Percentiles rank a stretch among this genome's conserved stretches.
phyloP scores from a whole-genome alignment of 2,329 filamentous ascomycete species.

The Ploettnerulaceae sp. region DNA sequence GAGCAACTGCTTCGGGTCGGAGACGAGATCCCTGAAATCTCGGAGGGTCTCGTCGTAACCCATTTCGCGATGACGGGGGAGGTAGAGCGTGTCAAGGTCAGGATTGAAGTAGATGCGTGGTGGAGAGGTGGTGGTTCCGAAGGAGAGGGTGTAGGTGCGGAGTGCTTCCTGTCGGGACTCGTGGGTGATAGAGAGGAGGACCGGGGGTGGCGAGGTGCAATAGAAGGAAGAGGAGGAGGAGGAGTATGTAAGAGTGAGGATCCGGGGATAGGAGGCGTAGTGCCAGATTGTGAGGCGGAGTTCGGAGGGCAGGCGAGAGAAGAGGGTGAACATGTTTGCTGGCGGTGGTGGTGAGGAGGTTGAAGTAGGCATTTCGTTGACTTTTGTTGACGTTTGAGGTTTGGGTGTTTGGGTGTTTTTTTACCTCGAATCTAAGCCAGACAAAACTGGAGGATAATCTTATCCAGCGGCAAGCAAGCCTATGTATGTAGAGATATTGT shows the following conservation, averaged over 20 bases:
- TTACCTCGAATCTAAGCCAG: too few species aligned
- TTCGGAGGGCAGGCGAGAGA: slow-evolving; percentile 28
- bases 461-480: too few species aligned
- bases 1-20: slow-evolving; percentile 27
- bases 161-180: slow-evolving; percentile 42
- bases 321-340: slow-evolving; percentile 25
- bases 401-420: not conserved
- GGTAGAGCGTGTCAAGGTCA: slow-evolving; percentile 28
- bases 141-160: slow-evolving; percentile 35
- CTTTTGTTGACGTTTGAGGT: not conserved
- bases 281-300: slow-evolving; percentile 30
- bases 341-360: slow-evolving; percentile 7
- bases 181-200: slow-evolving; percentile 39
- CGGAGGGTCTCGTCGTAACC: slow-evolving; percentile 36
- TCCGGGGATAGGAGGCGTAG: slow-evolving; percentile 24
- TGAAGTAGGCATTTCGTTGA: slow-evolving; percentile 9
- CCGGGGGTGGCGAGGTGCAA: slow-evolving; percentile 37
- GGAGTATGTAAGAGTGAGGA: slow-evolving; percentile 35
- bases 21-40: slow-evolving; percentile 38
- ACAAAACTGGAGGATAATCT: not conserved
- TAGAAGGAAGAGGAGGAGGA: slow-evolving; percentile 35
- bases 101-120: slow-evolving; percentile 31
- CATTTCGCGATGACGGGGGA: slow-evolving; percentile 35
- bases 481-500: not conserved
- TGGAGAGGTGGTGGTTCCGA: slow-evolving; percentile 34